Conservation (phyloP, 352 stramenopile genomes). For the Halophytophthora polymorphica region DNA sequence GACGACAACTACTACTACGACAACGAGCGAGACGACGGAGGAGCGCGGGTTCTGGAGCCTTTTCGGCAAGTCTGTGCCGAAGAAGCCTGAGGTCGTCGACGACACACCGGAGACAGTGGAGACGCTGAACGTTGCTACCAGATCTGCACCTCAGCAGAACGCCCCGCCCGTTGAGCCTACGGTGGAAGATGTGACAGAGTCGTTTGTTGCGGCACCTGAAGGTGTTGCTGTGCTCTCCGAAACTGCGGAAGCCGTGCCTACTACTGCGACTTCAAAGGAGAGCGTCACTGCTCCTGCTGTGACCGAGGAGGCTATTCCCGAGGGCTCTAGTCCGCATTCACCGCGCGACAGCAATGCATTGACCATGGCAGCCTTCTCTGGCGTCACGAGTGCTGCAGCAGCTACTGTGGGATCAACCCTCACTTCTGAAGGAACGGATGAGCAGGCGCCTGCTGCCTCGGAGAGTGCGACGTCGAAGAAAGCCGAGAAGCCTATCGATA, state of each 20-base stretch:
- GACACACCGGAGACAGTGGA: background rate
- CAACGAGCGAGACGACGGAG: background rate
- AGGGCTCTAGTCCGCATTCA: background rate
- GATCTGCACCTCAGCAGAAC: too few relatives aligned
- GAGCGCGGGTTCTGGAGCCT: conserved; percentile 24
- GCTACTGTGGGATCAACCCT: background rate
- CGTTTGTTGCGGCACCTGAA: background rate
- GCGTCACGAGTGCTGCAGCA: background rate
- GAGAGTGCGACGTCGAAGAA: too few relatives aligned
- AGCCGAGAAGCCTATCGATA: too few relatives aligned
- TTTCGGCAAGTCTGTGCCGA: conserved; percentile 18
- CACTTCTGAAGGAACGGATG: background rate
- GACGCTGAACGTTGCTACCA: too few relatives aligned
- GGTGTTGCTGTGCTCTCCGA: background rate
- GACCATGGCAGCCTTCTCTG: background rate
- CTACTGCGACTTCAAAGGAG: too few relatives aligned
- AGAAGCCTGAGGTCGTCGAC: background rate
- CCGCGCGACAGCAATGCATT: background rate
- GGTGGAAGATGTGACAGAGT: background rate
- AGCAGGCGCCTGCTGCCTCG: background rate
- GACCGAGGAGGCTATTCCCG: background rate
- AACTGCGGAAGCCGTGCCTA: background rate
- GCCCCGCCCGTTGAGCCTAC: background rate
- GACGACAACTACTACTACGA: background rate
- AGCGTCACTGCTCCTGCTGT: background rate